These are phyloP conservation scores for Linanthus parryae DNA, from an alignment of 148 eudicot species.

Conservation along the genomic window DNA sequence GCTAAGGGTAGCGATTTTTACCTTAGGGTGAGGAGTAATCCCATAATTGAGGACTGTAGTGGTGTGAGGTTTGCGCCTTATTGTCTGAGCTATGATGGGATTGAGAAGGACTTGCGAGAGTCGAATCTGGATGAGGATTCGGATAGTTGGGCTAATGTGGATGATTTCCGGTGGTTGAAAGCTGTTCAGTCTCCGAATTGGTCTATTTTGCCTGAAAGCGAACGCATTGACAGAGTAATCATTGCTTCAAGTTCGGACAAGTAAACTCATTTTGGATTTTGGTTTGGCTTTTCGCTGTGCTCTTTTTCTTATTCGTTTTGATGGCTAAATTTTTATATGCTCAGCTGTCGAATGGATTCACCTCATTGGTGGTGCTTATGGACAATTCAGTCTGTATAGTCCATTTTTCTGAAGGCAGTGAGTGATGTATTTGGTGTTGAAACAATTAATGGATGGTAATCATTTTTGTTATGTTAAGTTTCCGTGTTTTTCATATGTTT, in stretches of 20 bases:
- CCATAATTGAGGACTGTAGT: slow-evolving; percentile 74
- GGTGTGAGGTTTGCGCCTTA: slow-evolving; percentile 81
- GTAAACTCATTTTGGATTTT: too few relatives aligned
- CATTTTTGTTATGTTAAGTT: too few relatives aligned
- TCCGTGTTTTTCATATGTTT: too few relatives aligned
- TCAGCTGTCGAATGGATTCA: too few relatives aligned
- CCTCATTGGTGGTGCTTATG: too few relatives aligned
- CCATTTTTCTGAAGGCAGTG: too few relatives aligned
- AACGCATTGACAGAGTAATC: slow-evolving; percentile 29
- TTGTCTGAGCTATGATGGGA: slow-evolving; percentile 61
- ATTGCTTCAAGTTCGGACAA: slow-evolving; percentile 22
- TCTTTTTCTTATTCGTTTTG: too few relatives aligned
- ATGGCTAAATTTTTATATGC: too few relatives aligned
- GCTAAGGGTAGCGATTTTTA: slow-evolving; percentile 70
- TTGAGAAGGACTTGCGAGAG: slow-evolving; percentile 55
- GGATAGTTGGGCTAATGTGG: slow-evolving; percentile 79
- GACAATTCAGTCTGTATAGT: too few relatives aligned
- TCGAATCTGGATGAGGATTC: slow-evolving; percentile 68
- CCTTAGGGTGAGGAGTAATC: slow-evolving; percentile 75
- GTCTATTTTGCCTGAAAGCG: slow-evolving; percentile 63
- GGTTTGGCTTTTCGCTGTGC: too few relatives aligned
- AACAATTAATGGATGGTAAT: too few relatives aligned
- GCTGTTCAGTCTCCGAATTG: slow-evolving; percentile 87
- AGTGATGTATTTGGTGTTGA: too few relatives aligned
- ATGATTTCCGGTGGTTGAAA: slow-evolving; percentile 83